Evolutionary conservation across 441 rosid species (phyloP).

Genomic region (Pelargonium citronellum): DNA sequence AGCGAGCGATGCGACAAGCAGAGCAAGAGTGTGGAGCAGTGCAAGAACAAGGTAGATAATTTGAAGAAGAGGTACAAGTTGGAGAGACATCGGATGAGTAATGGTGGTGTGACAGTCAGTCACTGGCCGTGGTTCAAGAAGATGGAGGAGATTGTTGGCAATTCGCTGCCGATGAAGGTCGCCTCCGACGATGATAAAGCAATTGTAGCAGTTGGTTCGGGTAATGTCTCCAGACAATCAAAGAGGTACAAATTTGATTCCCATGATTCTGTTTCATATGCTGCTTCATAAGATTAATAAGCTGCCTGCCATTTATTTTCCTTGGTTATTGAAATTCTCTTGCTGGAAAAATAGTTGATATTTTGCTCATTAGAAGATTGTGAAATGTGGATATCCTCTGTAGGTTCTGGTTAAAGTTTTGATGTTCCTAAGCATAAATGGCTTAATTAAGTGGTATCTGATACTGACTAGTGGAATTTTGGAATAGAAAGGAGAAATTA

Average conservation of each 20-base stretch:
- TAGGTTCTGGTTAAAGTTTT: background rate
- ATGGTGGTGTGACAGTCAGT: constrained; percentile 48
- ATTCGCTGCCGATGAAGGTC: constrained; percentile 27
- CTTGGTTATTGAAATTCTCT: background rate
- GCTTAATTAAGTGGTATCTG: background rate
- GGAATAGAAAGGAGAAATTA: background rate
- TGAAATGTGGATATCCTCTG: too few species aligned
- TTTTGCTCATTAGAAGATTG: background rate
- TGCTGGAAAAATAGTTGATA: background rate
- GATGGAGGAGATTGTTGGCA: constrained; percentile 81
- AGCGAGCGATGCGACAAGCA: constrained; percentile 53
- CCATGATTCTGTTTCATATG: background rate
- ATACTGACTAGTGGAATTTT: background rate
- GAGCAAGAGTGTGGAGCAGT: constrained; percentile 87
- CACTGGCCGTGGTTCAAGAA: constrained; percentile 95
- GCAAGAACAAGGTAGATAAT: constrained; percentile 90
- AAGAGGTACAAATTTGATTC: constrained; percentile 19
- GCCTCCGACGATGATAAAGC: constrained; percentile 46
- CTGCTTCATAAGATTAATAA: background rate
- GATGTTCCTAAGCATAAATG: background rate
- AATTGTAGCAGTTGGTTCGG: background rate
- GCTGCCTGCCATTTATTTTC: background rate
- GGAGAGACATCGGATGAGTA: constrained; percentile 68
- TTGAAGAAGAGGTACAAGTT: constrained; percentile 78
- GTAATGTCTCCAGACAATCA: constrained; percentile 16